phyloP scores from a whole-genome alignment of 345 rosid species.

The Euphorbia tirucalli region DNA sequence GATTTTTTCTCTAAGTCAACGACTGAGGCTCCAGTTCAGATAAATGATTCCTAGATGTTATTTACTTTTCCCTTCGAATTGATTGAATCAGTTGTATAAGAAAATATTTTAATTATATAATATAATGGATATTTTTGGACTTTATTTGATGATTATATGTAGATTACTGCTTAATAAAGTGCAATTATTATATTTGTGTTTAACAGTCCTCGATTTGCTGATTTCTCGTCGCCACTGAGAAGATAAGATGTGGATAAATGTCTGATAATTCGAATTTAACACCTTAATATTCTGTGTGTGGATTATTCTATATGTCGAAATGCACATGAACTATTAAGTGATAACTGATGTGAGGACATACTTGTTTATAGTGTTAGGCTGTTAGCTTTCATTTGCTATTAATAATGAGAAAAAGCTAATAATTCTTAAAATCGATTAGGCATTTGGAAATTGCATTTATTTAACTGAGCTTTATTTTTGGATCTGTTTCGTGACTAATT shows the following conservation, averaged over 20 bases:
- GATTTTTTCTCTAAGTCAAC: constrained; percentile 48
- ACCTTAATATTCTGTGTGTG: background rate
- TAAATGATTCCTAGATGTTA: constrained; percentile 27
- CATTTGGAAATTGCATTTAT: background rate
- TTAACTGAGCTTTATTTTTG: background rate
- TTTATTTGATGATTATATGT: background rate
- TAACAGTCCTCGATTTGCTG: background rate
- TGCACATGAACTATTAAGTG: too few species aligned
- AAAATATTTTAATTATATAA: constrained; percentile 2
- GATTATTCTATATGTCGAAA: too few species aligned
- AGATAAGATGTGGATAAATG: background rate
- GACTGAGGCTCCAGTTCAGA: constrained; percentile 36
- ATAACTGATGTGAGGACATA: background rate
- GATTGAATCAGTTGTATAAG: constrained; percentile 3
- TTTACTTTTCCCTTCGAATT: background rate
- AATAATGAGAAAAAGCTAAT: background rate
- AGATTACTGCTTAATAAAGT: background rate
- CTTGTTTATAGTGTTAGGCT: too few species aligned
- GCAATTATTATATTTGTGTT: background rate
- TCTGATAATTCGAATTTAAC: background rate
- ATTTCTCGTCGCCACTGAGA: background rate
- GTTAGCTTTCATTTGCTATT: background rate
- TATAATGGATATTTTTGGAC: background rate
- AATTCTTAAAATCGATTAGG: background rate
- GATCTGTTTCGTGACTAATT: background rate